Conservation (phyloP, 2,329 filamentous ascomycete species). For the Curvularia hawaiiensis region DNA sequence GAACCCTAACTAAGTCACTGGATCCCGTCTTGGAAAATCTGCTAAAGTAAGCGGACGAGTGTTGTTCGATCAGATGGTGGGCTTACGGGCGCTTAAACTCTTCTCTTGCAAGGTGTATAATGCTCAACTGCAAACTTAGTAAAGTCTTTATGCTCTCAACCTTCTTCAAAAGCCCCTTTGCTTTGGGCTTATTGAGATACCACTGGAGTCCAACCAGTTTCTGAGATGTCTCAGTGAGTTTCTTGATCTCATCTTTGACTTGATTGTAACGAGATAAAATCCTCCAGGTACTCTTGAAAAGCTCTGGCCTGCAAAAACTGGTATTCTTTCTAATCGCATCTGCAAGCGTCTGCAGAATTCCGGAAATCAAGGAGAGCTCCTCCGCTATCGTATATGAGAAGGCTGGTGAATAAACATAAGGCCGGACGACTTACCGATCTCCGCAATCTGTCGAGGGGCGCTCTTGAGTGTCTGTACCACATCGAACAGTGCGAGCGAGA, state of each 20-base stretch:
- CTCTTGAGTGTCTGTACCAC: slow-evolving; percentile 24
- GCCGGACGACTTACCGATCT: slow-evolving; percentile 13
- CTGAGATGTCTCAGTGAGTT: slow-evolving; percentile 6
- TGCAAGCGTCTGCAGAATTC: slow-evolving; percentile 6
- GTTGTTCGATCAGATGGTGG: not conserved
- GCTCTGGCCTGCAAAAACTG: slow-evolving; percentile 4
- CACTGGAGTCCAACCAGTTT: slow-evolving; percentile 23
- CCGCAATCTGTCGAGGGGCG: slow-evolving; percentile 23
- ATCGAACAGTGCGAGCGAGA: slow-evolving; percentile 23
- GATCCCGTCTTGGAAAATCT: not conserved
- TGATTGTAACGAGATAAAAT: slow-evolving; percentile 6
- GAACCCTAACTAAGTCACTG: not conserved
- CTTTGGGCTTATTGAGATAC: slow-evolving; percentile 21
- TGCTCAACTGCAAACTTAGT: slow-evolving; percentile 18
- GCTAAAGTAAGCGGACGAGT: not conserved
- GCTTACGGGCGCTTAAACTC: slow-evolving; percentile 6
- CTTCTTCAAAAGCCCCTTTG: slow-evolving; percentile 24
- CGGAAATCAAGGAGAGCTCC: slow-evolving; percentile 7
- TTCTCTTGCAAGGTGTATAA: slow-evolving; percentile 23
- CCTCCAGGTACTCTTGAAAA: not conserved
- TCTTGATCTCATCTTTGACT: slow-evolving; percentile 5
- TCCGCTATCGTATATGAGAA: slow-evolving; percentile 2
- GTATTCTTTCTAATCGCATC: not conserved
- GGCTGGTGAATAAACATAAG: not conserved
- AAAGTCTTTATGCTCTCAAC: slow-evolving; percentile 28